These are phyloP conservation scores for Trametes villosa DNA, from an alignment of 768 basidiomycete species.

Conservation along the genomic window DNA sequence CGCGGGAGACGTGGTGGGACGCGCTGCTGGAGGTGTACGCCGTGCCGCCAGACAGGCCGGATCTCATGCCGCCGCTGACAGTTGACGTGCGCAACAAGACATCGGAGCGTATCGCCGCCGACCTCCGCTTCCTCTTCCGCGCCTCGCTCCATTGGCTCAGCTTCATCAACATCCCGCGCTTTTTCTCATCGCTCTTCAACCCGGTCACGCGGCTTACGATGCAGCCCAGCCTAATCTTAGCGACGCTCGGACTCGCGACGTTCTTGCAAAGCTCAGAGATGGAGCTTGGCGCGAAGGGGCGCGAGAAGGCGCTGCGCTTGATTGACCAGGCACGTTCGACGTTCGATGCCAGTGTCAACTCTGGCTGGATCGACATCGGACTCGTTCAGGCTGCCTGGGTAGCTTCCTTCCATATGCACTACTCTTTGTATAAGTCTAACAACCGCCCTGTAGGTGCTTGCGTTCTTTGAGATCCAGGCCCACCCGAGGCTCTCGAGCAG, in stretches of 20 bases:
- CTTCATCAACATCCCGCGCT: conserved; percentile 71
- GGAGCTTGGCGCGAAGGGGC: conserved; percentile 49
- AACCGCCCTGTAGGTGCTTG: conserved; percentile 53
- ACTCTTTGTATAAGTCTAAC: not conserved
- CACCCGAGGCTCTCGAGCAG: conserved; percentile 61
- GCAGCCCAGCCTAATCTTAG: conserved; percentile 68
- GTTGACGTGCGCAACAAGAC: conserved; percentile 48
- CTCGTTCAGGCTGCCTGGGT: conserved; percentile 72
- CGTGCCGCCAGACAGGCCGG: not conserved
- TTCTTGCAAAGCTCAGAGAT: conserved; percentile 72
- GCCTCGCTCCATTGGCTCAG: conserved; percentile 72
- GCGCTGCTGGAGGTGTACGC: conserved; percentile 61
- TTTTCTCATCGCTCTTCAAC: conserved; percentile 62
- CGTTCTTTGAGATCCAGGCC: conserved; percentile 71
- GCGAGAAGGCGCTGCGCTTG: conserved; percentile 60
- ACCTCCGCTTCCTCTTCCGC: conserved; percentile 67
- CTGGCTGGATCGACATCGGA: conserved; percentile 72
- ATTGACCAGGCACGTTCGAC: conserved; percentile 70
- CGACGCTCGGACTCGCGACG: conserved; percentile 62
- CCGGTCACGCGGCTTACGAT: conserved; percentile 52
- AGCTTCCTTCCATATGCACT: conserved; percentile 19
- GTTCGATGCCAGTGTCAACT: conserved; percentile 69
- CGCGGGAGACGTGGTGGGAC: conserved; percentile 81
- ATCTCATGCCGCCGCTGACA: not conserved
- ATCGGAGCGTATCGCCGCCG: conserved; percentile 49